phyloP scores from a whole-genome alignment of 805 yeast species.

The Myxozyma neotropica region DNA sequence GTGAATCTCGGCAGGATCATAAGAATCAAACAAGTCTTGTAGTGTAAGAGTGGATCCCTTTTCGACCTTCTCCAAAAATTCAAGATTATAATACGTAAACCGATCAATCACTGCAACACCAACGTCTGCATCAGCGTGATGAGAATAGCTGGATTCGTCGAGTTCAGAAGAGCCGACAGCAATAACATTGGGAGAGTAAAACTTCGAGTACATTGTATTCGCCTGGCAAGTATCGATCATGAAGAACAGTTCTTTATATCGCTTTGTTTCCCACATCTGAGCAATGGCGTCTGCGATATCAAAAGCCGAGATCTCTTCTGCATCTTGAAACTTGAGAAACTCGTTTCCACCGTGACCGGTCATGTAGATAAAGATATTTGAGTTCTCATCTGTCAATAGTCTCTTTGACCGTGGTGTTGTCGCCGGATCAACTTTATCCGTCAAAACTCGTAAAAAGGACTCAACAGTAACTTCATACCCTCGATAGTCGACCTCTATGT shows the following conservation, averaged over 20 bases:
- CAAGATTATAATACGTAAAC: constrained; percentile 89
- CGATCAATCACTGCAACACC: constrained; percentile 98
- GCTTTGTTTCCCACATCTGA: constrained; percentile 93
- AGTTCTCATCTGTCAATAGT: constrained; percentile 86
- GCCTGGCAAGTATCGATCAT: constrained; percentile 99
- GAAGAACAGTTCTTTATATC: constrained; percentile 93
- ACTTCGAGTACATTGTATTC: constrained; percentile 91
- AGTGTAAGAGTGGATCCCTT: constrained; percentile 74
- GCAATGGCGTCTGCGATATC: constrained; percentile 97
- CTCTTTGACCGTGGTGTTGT: constrained; percentile 87
- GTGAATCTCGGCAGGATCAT: constrained; percentile 81
- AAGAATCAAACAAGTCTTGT: constrained; percentile 80
- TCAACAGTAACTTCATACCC: constrained; percentile 99
- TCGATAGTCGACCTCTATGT: constrained; percentile 92
- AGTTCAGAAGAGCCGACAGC: constrained; percentile 89
- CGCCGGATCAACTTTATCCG: constrained; percentile 94
- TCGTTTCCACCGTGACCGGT: constrained; percentile 99
- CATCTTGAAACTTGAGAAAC: constrained; percentile 95
- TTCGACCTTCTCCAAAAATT: constrained; percentile 79
- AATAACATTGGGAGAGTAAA: constrained; percentile 87
- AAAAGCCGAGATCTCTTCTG: constrained; percentile 93
- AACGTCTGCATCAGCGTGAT: constrained; percentile 90
- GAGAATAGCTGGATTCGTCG: constrained; percentile 91
- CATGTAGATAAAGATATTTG: constrained; percentile 90
- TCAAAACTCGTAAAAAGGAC: constrained; percentile 85